Base-by-base conservation (phyloP, 345 rosid genomes). In the Xanthoceras sorbifolium region DNA sequence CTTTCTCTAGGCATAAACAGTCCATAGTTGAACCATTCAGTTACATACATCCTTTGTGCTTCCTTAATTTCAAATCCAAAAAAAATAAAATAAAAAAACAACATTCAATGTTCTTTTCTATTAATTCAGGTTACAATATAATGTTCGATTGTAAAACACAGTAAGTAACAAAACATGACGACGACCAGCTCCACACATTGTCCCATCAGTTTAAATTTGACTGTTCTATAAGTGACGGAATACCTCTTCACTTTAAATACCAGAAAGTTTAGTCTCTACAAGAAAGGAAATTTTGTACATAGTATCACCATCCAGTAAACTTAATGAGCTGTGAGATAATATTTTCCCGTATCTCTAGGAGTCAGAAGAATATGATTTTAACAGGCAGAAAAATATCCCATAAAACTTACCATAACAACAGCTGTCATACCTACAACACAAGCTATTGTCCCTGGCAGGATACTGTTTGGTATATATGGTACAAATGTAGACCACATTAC, bases 401-500 rank as follows among this genome's bases (percentile, higher is more conserved):
- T 2, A 66, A 72, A 77, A 32, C 88, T 82, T 87, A 94, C 98
- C 98, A 90, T 85, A 72, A 89, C 20, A 68, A 94, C 90, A 82
- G 91, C 87, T n/a, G 86, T 78, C 8, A 93, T n/a, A 72, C 95
- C 97, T 59, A 78, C 42, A 34, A 77, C 85, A 86, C 79, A 90
- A 76, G 98, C 83, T 64, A 80, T 69, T 55, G 80, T 75, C 68
- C 98, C 93, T 14, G 98, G 98, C 86, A 90, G 71, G 75, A 86
- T 84, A 78, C 89, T 86, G 60, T 78, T 79, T 28, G 98, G 98
- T 74, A 94, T 70, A 82, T 80, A 84, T 20, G 98, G 95, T 12
- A 93, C 93, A 84, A 93, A 94, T 62, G 98, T 94, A 40, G 95
- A 91, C 98, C 98, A 94, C 91, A 93, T 91, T 70, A 93, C 87